phyloP scores from a whole-genome alignment of 2,329 filamentous ascomycete genomes.

The Neofusicoccum parvum region DNA sequence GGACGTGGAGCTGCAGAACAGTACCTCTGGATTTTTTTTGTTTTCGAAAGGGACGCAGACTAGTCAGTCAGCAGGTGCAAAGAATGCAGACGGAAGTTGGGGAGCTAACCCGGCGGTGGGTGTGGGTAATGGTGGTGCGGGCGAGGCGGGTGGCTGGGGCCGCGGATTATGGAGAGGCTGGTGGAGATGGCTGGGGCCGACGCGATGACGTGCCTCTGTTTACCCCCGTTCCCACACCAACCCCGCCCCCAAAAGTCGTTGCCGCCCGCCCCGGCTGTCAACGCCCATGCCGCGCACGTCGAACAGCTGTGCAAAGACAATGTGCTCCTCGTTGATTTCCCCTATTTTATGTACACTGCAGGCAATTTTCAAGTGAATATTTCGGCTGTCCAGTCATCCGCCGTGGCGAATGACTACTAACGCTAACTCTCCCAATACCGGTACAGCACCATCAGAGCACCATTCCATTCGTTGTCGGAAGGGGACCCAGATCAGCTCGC shows the following conservation, averaged over 20 bases:
- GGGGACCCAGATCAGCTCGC: too few species aligned
- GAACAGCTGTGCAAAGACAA: too few species aligned
- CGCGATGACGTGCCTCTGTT: slow-evolving; percentile 5
- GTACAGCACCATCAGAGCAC: too few species aligned
- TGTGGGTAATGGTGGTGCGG: slow-evolving; percentile 4
- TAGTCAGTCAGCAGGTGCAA: background rate
- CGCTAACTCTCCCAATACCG: too few species aligned
- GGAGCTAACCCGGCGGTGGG: background rate
- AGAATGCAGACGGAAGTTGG: background rate
- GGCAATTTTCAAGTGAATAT: too few species aligned
- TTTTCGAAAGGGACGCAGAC: background rate
- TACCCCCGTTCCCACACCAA: slow-evolving; percentile 8
- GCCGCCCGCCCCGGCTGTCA: background rate
- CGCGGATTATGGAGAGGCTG: slow-evolving; percentile 16
- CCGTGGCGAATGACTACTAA: too few species aligned
- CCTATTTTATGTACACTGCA: too few species aligned
- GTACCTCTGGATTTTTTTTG: background rate
- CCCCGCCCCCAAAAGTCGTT: background rate
- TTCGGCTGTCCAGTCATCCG: too few species aligned
- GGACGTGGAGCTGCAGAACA: slow-evolving; percentile 3
- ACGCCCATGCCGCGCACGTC: too few species aligned
- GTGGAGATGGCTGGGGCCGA: slow-evolving; percentile 5
- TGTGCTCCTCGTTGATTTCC: too few species aligned
- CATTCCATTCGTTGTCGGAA: too few species aligned
- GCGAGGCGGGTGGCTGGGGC: background rate